Conservation (phyloP, 192 early-diverging fungal species). For the Piromyces finnis region DNA sequence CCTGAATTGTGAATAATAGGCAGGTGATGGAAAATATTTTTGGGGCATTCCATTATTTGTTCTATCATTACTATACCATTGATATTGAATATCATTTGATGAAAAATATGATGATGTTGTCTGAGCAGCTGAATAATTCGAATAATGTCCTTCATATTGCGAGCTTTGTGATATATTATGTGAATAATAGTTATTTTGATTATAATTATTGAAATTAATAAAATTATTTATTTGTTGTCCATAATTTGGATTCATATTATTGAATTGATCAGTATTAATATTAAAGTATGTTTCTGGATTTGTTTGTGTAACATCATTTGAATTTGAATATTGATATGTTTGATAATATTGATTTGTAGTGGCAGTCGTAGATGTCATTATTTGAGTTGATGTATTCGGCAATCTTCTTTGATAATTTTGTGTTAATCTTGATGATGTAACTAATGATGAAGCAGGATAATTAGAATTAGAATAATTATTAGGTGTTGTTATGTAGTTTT, state of each 20-base stretch:
- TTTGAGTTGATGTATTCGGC: not conserved
- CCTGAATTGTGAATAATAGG: not conserved
- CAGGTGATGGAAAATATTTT: not conserved
- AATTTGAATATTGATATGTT: not conserved
- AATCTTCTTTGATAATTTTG: not conserved
- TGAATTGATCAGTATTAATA: not conserved
- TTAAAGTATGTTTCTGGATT: not conserved
- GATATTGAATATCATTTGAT: not conserved
- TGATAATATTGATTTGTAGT: not conserved
- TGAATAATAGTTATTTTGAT: not conserved
- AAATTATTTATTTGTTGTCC: not conserved
- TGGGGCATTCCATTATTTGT: not conserved
- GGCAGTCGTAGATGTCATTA: not conserved
- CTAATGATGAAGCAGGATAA: not conserved
- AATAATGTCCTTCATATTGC: not conserved
- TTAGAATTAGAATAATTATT: not conserved
- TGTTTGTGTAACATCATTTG: not conserved
- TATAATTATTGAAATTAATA: not conserved
- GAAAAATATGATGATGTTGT: not conserved
- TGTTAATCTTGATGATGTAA: not conserved
- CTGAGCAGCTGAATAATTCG: not conserved
- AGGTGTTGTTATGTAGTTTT: not conserved
- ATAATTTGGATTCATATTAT: not conserved
- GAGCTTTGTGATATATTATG: not conserved
- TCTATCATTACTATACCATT: not conserved